A percentile compares a stretch with the other conserved stretches of the same genome.
Evolutionary conservation across 768 basidiomycete genomes (phyloP).

Genomic region (Pisolithus albus): DNA sequence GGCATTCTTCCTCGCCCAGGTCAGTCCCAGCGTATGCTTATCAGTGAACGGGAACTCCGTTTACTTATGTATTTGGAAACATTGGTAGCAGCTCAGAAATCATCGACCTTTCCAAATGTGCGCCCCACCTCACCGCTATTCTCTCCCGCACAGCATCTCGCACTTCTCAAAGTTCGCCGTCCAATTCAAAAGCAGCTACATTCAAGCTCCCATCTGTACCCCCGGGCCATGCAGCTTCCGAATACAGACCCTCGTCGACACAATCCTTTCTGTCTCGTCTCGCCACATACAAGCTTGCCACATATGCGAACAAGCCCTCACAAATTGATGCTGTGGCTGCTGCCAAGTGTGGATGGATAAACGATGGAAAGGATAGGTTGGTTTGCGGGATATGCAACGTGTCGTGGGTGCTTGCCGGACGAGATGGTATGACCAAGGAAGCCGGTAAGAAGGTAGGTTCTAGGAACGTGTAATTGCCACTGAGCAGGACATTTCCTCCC

Average conservation of each 20-base stretch:
- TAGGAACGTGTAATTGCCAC: constrained; percentile 1
- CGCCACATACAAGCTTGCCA: constrained; percentile 69
- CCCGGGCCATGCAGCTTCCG: constrained; percentile 33
- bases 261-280: constrained; percentile 68
- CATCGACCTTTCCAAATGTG: constrained; percentile 43
- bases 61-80: neutral
- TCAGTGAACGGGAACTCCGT: neutral
- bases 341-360: constrained; percentile 76
- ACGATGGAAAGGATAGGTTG: constrained; percentile 75
- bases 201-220: constrained; percentile 33
- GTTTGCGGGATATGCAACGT: constrained; percentile 64
- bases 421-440: constrained; percentile 67
- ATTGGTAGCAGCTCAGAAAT: constrained; percentile 4
- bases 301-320: constrained; percentile 72
- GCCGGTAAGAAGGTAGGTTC: constrained; percentile 55
- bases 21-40: constrained; percentile 7
- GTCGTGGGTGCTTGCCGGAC: constrained; percentile 68
- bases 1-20: constrained; percentile 19
- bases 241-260: constrained; percentile 75
- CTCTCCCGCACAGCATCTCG: constrained; percentile 57
- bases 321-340: constrained; percentile 75
- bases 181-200: constrained; percentile 42
- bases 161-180: constrained; percentile 9
- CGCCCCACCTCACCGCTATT: constrained; percentile 68
- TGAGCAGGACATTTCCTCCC: constrained; percentile 5